Base-by-base conservation (phyloP, 2,329 filamentous ascomycete genomes). In the Clonostachys sp. region DNA sequence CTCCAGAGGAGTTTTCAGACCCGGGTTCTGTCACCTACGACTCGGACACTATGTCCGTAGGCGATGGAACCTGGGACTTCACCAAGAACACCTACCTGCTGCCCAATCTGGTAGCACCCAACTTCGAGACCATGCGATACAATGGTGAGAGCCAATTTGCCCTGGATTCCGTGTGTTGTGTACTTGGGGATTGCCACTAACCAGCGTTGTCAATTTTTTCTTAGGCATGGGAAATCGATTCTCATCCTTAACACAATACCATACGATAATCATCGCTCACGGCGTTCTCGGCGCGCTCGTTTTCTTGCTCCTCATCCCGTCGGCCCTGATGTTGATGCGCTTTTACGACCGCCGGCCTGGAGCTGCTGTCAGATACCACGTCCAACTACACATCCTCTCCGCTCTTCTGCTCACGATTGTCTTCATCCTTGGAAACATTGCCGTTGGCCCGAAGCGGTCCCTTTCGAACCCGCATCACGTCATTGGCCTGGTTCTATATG, bases 1-100 rank as follows among this genome's bases (percentile, higher is more conserved):
- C 75, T 62, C 67, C 74, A 65, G 73, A 79, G 60, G 68, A 71
- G 57, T 74, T 87, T 59, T 86, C 86, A 54, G 77, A 85, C 54
- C 78, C 88, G 44, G 88, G 88, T 61, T 82, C 83, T 65, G 85
- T 82, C 62, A 81, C 76, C 54, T 92, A 92, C 68, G 75, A 78
- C 56, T 90, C 86, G 45, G 75, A 84, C 59, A 88, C 83, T n/a
- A 74, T 91, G 75, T 76, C 73, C 47, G 87, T 92, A 14, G 88
- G 88, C 52, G 89, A 92, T 62, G 89, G 89, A 18, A 92, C 89
- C 34, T 94, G 89, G 88, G 86, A 91, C 58, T 85, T 86, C 48
- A 74, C 77, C 50, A 85, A 85, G 61, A 89, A 91, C 60, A 83
- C 80, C 16, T 94, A 92, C 62, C 70, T 94, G 46, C 70, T 94